A percentile compares a stretch with the other conserved stretches of the same genome.
phyloP scores from a whole-genome alignment of 208 protist genomes.

The Trypanosoma avium region DNA sequence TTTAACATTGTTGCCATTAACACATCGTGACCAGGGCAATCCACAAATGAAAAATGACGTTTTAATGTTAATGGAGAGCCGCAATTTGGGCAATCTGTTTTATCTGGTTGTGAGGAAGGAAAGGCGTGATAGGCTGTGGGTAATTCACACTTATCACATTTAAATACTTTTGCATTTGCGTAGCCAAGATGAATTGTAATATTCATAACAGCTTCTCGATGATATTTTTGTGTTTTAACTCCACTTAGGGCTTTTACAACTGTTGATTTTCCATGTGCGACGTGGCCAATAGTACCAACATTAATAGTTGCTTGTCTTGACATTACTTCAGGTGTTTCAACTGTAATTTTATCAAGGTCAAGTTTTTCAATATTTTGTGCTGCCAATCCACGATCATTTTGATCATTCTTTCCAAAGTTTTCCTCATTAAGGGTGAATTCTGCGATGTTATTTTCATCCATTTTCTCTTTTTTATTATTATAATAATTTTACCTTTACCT shows the following conservation, averaged over 20 bases:
- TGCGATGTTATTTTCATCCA: conserved; percentile 69
- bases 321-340: conserved; percentile 97
- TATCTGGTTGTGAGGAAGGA: conserved; percentile 89
- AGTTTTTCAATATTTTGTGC: conserved; percentile 75
- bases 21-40: conserved; percentile 99
- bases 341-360: conserved; percentile 82
- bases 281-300: conserved; percentile 99
- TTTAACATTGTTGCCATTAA: conserved; percentile 99
- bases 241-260: conserved; percentile 99
- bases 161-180: conserved; percentile 99
- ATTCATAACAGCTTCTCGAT: conserved; percentile 99
- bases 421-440: conserved; percentile 64
- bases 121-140: conserved; percentile 94
- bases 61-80: conserved; percentile 68
- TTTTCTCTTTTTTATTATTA: conserved; percentile 16
- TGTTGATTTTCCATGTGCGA: conserved; percentile 99
- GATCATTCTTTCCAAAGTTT: conserved; percentile 42
- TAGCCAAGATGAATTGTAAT: conserved; percentile 99
- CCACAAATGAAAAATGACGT: conserved; percentile 99
- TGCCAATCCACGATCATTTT: conserved; percentile 47
- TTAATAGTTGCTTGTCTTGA: conserved; percentile 99
- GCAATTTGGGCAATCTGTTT: conserved; percentile 72
- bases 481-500: not conserved
- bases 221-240: conserved; percentile 99
- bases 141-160: conserved; percentile 82